Conservation (phyloP, 148 eudicot genomes). For the Fagopyrum tataricum region DNA sequence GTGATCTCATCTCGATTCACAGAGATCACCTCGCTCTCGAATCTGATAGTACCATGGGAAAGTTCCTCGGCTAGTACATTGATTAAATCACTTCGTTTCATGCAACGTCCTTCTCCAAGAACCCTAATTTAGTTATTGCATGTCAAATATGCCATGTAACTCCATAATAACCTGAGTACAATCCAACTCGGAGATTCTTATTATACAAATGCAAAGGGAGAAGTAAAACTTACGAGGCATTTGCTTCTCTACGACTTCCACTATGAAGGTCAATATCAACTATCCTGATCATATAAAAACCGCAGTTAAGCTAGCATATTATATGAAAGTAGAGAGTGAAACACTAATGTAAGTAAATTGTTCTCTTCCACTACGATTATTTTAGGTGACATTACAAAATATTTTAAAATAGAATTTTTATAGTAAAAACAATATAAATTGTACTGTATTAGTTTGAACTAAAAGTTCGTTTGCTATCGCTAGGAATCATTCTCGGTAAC, state of each 20-base stretch:
- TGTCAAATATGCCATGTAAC: background rate
- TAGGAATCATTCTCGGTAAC: no score
- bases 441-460: no score
- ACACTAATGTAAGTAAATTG: no score
- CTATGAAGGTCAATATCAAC: slow-evolving; percentile 7
- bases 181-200: no score
- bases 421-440: no score
- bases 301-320: no score
- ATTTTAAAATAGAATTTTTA: no score
- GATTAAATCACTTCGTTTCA: slow-evolving; percentile 41
- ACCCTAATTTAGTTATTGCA: background rate
- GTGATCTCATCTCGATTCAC: slow-evolving; percentile 24
- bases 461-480: no score
- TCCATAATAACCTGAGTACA: no score
- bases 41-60: slow-evolving; percentile 33
- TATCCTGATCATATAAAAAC: background rate
- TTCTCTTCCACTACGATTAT: no score
- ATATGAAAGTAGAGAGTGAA: no score
- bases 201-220: background rate
- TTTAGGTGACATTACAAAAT: no score
- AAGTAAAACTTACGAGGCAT: slow-evolving; percentile 5
- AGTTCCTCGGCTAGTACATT: slow-evolving; percentile 37
- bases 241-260: slow-evolving; percentile 6
- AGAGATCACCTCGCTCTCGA: slow-evolving; percentile 33
- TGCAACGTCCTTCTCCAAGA: slow-evolving; percentile 33